A percentile compares a stretch with the other conserved stretches of the same genome.
Conservation (phyloP, 176 grass and related monocot species). For the Carex scoparia region DNA sequence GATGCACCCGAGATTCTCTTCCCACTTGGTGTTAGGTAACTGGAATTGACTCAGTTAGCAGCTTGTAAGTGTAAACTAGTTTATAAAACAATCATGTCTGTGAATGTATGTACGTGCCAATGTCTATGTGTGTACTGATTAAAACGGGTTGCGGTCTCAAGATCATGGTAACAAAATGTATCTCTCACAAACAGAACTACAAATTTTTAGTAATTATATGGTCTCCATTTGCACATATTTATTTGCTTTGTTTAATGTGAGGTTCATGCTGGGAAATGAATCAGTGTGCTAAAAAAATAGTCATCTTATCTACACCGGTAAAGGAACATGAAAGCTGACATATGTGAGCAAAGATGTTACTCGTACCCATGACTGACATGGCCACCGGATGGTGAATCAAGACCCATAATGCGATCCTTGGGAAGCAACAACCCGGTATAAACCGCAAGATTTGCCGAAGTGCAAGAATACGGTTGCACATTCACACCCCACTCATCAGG, state of each 20-base stretch:
- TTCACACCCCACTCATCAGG: constrained; percentile 55
- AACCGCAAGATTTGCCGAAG: constrained; percentile 57
- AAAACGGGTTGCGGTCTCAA: neutral
- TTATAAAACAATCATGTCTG: neutral
- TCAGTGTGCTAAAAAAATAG: neutral
- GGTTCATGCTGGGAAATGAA: neutral
- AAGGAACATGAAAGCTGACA: neutral
- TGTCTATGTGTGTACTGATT: neutral
- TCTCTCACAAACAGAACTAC: neutral
- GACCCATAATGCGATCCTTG: constrained; percentile 69
- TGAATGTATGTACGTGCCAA: neutral
- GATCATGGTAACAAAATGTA: neutral
- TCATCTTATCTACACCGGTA: neutral
- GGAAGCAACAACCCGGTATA: constrained; percentile 58
- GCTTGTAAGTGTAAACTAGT: neutral
- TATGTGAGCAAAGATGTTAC: neutral
- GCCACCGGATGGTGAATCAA: constrained; percentile 68
- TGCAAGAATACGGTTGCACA: constrained; percentile 67
- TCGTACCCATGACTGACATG: constrained; percentile 65
- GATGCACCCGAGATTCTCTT: constrained; percentile 70
- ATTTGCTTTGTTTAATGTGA: neutral
- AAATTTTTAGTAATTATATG: neutral
- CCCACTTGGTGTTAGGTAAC: constrained; percentile 33
- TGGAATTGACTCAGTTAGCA: constrained; percentile 5
- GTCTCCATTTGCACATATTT: neutral